A percentile compares a stretch with the other conserved stretches of the same genome.
These are phyloP conservation scores for Lichtheimia corymbifera DNA, from an alignment of 371 early-diverging fungal species.

Conservation along the genomic window DNA sequence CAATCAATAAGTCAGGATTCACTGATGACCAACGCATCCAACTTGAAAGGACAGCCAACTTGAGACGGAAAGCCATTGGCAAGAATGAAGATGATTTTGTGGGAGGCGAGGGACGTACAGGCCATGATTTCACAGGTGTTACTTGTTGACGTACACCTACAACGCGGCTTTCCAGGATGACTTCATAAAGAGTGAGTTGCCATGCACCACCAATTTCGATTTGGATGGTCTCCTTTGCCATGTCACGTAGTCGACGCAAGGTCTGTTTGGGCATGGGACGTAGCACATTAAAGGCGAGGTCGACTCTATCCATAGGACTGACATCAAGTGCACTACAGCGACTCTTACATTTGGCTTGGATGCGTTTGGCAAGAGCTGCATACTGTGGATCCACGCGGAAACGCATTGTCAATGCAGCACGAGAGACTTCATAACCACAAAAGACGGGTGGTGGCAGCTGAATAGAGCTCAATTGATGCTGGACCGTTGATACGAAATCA, in stretches of 20 bases:
- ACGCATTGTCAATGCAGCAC: conserved; percentile 12
- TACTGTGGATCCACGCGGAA: conserved; percentile 17
- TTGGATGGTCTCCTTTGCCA: conserved; percentile 16
- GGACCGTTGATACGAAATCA: conserved; percentile 7
- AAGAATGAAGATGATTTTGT: conserved; percentile 14
- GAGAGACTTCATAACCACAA: conserved; percentile 18
- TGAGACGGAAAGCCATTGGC: conserved; percentile 21
- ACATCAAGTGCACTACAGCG: conserved; percentile 17
- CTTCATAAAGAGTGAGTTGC: conserved; percentile 22
- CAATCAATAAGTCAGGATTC: too few relatives aligned
- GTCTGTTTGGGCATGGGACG: conserved; percentile 8
- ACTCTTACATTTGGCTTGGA: conserved; percentile 8
- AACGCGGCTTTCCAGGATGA: conserved; percentile 25
- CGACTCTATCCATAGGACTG: conserved; percentile 23
- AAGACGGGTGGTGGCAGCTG: conserved; percentile 14
- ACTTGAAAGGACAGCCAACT: conserved; percentile 23
- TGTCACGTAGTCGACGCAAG: conserved; percentile 12
- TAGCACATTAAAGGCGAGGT: conserved; percentile 24
- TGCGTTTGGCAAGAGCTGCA: conserved; percentile 7
- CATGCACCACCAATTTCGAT: conserved; percentile 16
- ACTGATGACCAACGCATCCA: conserved; percentile 15
- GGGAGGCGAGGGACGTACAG: conserved; percentile 10
- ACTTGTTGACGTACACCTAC: conserved; percentile 26
- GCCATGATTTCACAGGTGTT: conserved; percentile 16
- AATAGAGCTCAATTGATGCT: conserved; percentile 8